A percentile compares a stretch with the other conserved stretches of the same genome.
Evolutionary conservation across 208 protist genomes (phyloP).

Genomic region (Crithidia fasciculata): DNA sequence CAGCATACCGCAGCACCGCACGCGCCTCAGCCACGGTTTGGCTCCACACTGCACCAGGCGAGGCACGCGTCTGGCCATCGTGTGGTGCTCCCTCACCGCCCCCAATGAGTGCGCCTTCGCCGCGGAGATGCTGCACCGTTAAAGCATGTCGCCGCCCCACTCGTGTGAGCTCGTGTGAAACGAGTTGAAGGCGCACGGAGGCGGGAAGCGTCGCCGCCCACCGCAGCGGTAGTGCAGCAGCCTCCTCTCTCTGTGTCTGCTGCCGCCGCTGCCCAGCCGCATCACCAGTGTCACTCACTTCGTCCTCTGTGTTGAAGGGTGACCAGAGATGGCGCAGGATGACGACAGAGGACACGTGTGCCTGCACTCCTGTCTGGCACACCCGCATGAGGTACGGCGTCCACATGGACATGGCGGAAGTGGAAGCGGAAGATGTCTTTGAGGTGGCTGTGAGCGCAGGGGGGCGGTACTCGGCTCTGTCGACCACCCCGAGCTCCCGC

Average conservation of each 20-base stretch:
- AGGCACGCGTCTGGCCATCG: not conserved
- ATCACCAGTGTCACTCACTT: not conserved
- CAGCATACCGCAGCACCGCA: slow-evolving; percentile 22
- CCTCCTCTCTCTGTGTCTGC: not conserved
- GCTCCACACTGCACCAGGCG: slow-evolving; percentile 10
- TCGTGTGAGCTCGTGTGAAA: slow-evolving; percentile 17
- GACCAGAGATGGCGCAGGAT: slow-evolving; percentile 28
- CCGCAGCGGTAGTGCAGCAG: slow-evolving; percentile 7
- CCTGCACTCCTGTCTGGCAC: slow-evolving; percentile 23
- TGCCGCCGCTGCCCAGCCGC: not conserved
- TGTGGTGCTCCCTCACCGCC: no score
- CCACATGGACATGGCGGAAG: not conserved
- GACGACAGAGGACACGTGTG: slow-evolving; percentile 24
- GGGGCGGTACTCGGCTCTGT: slow-evolving; percentile 13
- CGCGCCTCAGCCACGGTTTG: slow-evolving; percentile 15
- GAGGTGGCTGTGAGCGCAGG: not conserved
- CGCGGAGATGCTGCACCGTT: not conserved
- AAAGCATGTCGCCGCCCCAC: slow-evolving; percentile 14
- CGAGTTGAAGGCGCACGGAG: slow-evolving; percentile 17
- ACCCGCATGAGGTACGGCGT: slow-evolving; percentile 12
- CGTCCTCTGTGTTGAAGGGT: not conserved
- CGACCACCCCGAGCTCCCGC: slow-evolving; percentile 27
- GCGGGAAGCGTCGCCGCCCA: slow-evolving; percentile 25
- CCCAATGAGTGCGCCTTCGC: no score
- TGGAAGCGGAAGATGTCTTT: not conserved